Evolutionary conservation across 495 filamentous ascomycete genomes (phyloP), one percentile per base, ranked within the genome.

Genomic region (Penicillium simplicissimum): DNA sequence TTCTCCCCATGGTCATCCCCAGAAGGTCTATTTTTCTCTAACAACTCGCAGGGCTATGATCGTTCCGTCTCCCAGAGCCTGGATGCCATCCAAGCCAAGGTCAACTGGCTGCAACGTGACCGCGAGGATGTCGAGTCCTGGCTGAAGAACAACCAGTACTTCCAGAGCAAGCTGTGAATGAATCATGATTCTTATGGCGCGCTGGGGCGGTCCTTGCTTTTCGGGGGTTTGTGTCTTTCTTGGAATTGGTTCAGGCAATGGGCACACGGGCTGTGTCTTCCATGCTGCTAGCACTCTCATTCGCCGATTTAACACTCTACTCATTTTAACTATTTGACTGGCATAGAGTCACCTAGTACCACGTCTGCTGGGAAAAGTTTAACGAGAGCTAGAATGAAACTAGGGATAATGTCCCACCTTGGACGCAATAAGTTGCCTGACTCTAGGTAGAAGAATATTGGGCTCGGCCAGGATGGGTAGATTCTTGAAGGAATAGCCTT

Each of bases 71-170:
- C 82, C 61, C 85, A 88, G 79, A 85, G 82, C 63, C 74, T 80
- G 35, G 87, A 90, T 64, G 72, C 81, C 28, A 83, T 88, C 59
- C 73, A 74, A 54, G 84, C 84, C 47, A 88, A 88, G 79, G 72
- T 80, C 37, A 79, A 77, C 67, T 88, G 86, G 87, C 64, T 88
- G 62, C 69, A 85, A 72, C 79, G 87, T 66, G 86, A 90, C 74
- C 71, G 74, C 31, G 76, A 78, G 31, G 86, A 90, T 71, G 84
- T 90, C 28, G 76, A 79, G 71, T 61, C 66, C 52, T 90, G 87
- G 87, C 66, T 90, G 59, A 80, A 76, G 75, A 72, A 79, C 63
- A 83, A 87, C 67, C 79, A 80, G 58, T 87, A 84, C 67, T 67
- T 85, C 23, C 68, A 70, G 55, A 74, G 74, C 54, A 80, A 79